Evolutionary conservation across 2,329 filamentous ascomycete genomes (phyloP), one percentile per base, ranked within the genome.

Genomic region (Penicillium digitatum): DNA sequence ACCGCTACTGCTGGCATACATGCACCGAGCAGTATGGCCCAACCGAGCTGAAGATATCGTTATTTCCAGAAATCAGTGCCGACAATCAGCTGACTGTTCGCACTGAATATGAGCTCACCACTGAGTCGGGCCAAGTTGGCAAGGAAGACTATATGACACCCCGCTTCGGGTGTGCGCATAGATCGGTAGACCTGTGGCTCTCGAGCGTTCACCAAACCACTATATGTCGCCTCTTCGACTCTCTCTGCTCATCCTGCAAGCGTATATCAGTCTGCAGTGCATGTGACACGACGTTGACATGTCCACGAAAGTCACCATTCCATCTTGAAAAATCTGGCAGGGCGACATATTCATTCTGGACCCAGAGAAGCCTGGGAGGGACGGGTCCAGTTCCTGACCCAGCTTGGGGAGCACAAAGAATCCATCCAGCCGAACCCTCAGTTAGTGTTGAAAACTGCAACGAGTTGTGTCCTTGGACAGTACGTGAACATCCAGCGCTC

Each of bases 151-250:
- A 61, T 32, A 73, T 74, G 60, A 73, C 72, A 9, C 66, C 72
- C n/a, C 69, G 72, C 2, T 74, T 74, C 48, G 72, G 72, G 40
- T 74, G 72, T 46, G 71, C 72, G 20, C 72, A 74, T 56, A 65
- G 72, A 48, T 74, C 72, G 0, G 61, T 74, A 48, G 72, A 74
- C 56, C 56, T 74, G n/a, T 74, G 72, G 72, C 52, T 74, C 16
- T 70, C 71, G 7, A 71, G 71, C 46, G 70, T 73, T 35, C 70
- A 72, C 32, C 72, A 74, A 54, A 70, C 69, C 12, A 68, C 67
- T 1, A 63, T 72, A 54, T 74, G 72, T 43, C 69, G 67, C 24
- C 59, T 68, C 9, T 66, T 69, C 49, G 69, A 73, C 49, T 66
- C 62, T 6, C 63, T 62, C 49, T 74, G 72, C 51, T 54, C 65